These are phyloP conservation scores for Pythium volutum DNA, from an alignment of 352 stramenopile genomes.

Conservation along the genomic window DNA sequence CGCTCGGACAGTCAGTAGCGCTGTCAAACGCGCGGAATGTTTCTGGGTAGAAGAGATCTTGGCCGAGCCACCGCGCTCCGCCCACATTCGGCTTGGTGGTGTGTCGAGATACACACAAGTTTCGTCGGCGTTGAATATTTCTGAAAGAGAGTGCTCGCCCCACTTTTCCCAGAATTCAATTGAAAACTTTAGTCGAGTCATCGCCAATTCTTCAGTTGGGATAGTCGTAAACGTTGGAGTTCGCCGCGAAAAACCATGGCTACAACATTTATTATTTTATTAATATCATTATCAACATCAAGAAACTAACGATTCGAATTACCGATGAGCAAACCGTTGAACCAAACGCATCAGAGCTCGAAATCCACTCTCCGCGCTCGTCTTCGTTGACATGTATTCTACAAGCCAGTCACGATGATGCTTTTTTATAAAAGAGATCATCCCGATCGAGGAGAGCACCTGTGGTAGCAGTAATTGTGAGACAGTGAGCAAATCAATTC, in stretches of 20 bases:
- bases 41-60: slow-evolving; percentile 11
- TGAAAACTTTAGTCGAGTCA: neutral
- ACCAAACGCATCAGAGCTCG: no score
- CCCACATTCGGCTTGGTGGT: slow-evolving; percentile 15
- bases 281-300: no score
- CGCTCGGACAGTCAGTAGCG: slow-evolving; percentile 14
- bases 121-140: slow-evolving; percentile 27
- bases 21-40: slow-evolving; percentile 21
- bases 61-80: slow-evolving; percentile 9
- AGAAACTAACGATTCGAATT: no score
- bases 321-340: no score
- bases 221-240: slow-evolving; percentile 1
- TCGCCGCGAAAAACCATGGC: slow-evolving; percentile 9
- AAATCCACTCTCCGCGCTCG: no score
- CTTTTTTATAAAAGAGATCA: no score
- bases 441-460: no score
- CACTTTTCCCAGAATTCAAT: slow-evolving; percentile 12
- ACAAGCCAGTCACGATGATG: no score
- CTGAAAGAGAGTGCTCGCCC: neutral
- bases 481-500: no score
- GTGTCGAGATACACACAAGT: slow-evolving; percentile 20
- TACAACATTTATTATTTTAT: neutral
- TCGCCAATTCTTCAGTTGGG: neutral
- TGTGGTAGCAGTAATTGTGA: no score
- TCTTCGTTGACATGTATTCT: no score